Base-by-base conservation (phyloP, 2,329 filamentous ascomycete species). In the Monosporascus sp. region DNA sequence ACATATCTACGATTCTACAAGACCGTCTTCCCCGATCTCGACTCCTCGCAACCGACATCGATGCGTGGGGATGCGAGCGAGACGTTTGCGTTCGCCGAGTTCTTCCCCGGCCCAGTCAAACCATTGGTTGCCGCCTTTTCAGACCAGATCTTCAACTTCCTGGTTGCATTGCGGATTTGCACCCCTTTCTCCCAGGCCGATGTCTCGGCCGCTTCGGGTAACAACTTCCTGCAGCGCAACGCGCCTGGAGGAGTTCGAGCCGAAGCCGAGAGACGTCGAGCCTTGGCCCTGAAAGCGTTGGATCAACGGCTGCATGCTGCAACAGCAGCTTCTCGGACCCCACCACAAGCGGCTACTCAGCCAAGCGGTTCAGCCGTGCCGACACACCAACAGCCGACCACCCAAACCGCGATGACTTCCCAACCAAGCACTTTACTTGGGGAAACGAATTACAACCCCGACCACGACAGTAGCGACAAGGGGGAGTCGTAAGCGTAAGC, bases 1-100 rank as follows among this genome's bases (percentile, higher is more conserved):
- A 90, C 89, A 44, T 97, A 97, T 71, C 84, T 99, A 18, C 90
- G 94, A 61, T 99, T 97, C 78, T 97, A 90, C 78, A 96, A 96
- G 74, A 74, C 78, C 52, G 82, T 86, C 54, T 86, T 87, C 65
- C 83, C 85, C 52, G 85, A 88, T 62, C 81, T 88, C 57, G 84
- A 87, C 62, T 74, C 79, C 14, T 79, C 80, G 9, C 83, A 87
- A 64, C 71, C 80, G 2, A 67, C 78, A 5, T 76, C 80, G 8
- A 82, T 96, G 61, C 88, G 87, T 59, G 94, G 94, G 57, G 94
- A 99, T 70, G 90, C 94, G 37, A 95, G 89, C 70, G 94, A 99
- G 72, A 96, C 92, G 0, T 99, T 99, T 68, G 88, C 92, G 7
- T 96, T 99, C 69, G 87, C 91, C 59, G 90, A 94, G 64, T 96